Base-by-base conservation (phyloP, 192 early-diverging fungal species). In the Funneliformis geosporum region DNA sequence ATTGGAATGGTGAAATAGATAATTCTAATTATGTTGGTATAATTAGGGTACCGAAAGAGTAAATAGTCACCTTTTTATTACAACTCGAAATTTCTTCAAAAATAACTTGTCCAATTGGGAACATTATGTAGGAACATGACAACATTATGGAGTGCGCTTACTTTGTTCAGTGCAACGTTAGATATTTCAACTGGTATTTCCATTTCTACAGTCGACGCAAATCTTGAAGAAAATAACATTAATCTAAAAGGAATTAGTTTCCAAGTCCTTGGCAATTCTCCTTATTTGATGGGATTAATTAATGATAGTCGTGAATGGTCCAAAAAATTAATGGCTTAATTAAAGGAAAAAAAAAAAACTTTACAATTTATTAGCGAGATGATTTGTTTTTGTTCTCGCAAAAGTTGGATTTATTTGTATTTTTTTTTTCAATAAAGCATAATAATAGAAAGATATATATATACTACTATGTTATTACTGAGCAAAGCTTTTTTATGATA, bases 61-160 rank as follows among this genome's bases (percentile, higher is more conserved):
- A 50, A 72, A 25, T 47, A 2, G n/a, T 72, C 43, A 38, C 38
- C 42, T 42, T 40, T 14, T 50, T 47, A 25, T 28, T 64, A 28
- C 23, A 27, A 11, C 7, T 55, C 6, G 43, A 21, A 18, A 55
- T 1, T 21, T 55, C 18, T 7, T 55, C 18, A 55, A 55, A 50
- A 55, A 55, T 55, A 55, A 55, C 50, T 47, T 50, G 50, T 46
- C 7, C 42, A 42, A 6, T 4, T 18, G 44, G 25, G 27, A 47
- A 43, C 5, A 33, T 33, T 6, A 69, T 16, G n/a, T 47, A 72
- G 70, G 12, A 38, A 75, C 9, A 21, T 75, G 60, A 75, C 55
- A 18, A 75, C 55, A 33, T 75, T 75, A 61, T 75, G 73, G 73
- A 75, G 59, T n/a, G n/a, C 73, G 2, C 33, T 75, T 28, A 75